phyloP scores from a whole-genome alignment of 2,329 filamentous ascomycete genomes.

The Leptographium wingfieldii region DNA sequence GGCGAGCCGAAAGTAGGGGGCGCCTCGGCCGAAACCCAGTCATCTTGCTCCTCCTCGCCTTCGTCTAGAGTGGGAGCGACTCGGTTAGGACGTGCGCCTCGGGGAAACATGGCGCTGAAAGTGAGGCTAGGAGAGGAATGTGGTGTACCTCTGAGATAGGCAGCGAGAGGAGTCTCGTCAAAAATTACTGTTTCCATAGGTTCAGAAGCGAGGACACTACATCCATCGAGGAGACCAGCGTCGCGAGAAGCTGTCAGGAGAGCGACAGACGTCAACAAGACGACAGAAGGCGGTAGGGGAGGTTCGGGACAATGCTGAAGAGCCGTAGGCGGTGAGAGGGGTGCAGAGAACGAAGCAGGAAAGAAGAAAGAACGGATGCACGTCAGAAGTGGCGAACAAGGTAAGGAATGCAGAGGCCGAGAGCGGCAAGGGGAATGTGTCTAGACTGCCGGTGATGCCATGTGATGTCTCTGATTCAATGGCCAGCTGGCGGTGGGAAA shows the following conservation, averaged over 20 bases:
- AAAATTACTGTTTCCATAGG: conserved; percentile 79
- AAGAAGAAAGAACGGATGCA: not conserved
- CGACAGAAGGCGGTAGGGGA: no score
- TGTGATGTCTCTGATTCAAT: not conserved
- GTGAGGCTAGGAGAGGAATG: not conserved
- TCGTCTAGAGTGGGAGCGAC: conserved; percentile 25
- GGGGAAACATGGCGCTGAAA: not conserved
- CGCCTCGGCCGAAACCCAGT: conserved; percentile 31
- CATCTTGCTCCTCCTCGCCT: conserved; percentile 33
- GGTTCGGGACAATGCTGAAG: not conserved
- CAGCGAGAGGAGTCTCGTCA: conserved; percentile 76
- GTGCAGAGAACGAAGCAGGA: not conserved
- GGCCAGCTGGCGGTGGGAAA: not conserved
- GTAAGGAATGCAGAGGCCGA: not conserved
- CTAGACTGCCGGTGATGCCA: not conserved
- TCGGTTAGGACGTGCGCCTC: conserved; percentile 7
- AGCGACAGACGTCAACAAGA: no score
- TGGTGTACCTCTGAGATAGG: conserved; percentile 71
- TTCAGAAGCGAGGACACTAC: not conserved
- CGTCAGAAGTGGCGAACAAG: not conserved
- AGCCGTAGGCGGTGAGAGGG: not conserved
- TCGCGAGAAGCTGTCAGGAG: no score
- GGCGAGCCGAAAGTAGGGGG: conserved; percentile 7
- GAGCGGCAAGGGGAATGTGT: not conserved
- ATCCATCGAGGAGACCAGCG: not conserved